These are phyloP conservation scores for Begonia masoniana DNA, from an alignment of 306 rosid species.

Conservation along the genomic window DNA sequence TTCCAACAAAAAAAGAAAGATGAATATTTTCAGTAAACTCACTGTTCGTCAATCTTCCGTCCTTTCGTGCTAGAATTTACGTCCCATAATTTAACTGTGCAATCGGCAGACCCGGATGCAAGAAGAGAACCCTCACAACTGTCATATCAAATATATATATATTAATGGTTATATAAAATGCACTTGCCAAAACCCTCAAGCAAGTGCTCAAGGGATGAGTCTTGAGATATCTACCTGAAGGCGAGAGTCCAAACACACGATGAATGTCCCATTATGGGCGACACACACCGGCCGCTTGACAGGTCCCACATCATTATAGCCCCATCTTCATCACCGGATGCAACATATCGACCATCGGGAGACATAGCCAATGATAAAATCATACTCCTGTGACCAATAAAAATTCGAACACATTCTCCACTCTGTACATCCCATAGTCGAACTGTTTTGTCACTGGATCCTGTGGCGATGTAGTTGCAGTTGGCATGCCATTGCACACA, in stretches of 20 bases:
- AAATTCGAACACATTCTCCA: constrained; percentile 93
- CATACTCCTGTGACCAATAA: constrained; percentile 37
- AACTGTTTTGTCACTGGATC: constrained; percentile 94
- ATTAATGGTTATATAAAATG: not conserved
- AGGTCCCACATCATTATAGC: constrained; percentile 98
- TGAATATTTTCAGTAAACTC: constrained; percentile 7
- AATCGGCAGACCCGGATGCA: constrained; percentile 96
- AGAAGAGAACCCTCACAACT: constrained; percentile 90
- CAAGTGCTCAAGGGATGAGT: not conserved
- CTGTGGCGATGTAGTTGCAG: constrained; percentile 98
- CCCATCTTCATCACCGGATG: constrained; percentile 97
- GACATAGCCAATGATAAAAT: constrained; percentile 86
- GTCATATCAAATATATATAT: constrained; percentile 9
- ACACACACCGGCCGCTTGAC: constrained; percentile 74
- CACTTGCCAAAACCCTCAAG: not conserved
- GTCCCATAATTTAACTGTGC: constrained; percentile 94
- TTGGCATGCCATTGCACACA: constrained; percentile 98
- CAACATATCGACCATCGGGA: constrained; percentile 91
- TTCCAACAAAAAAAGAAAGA: not conserved
- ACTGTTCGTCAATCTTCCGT: constrained; percentile 68
- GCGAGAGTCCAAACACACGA: constrained; percentile 84
- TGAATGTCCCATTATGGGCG: constrained; percentile 83
- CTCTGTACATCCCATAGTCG: constrained; percentile 93
- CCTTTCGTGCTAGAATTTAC: constrained; percentile 65
- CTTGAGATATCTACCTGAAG: constrained; percentile 43